Evolutionary conservation across 1,284 basidiomycete genomes (phyloP), one percentile per base, ranked within the genome.

Genomic region (Pisolithus thermaeus): DNA sequence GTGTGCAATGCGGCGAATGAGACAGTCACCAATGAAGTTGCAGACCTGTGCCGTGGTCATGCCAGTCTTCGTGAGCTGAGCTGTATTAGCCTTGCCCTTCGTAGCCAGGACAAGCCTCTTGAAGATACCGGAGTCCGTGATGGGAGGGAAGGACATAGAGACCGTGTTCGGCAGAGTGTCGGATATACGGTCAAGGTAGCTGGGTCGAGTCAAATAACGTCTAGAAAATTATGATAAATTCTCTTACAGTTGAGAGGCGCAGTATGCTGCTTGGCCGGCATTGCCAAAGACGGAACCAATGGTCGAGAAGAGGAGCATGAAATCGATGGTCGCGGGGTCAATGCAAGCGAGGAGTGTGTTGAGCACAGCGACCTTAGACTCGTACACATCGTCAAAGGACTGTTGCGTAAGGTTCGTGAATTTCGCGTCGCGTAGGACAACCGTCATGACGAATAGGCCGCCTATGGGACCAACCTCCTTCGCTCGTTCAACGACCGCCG

Each of bases 101-200:
- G 60, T 57, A 12, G 60, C 42, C 2, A 59, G 54, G 5, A 66
- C 56, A 35, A 65, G 64, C 36, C 63, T 62, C 46, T 65, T 65
- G 57, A 67, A 65, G 51, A 65, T 58, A 20, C 63, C 65, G 1
- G 65, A 66, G 43, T 67, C 68, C 3, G 55, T 65, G 51, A 67
- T 68, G 2, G 65, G 64, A 3, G 68, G 66, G 53, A 67, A 67
- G 9, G 65, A 63, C 56, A 69, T 63, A 5, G 66, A 67, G 30
- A 69, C 57, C 12, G 55, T 57, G 52, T 67, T 67, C 0, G 66
- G 65, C 20, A 66, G 45, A 3, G 46, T n/a, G 22, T 63, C 63
- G 38, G 60, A 58, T 25, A 67, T 61, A 39, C 58, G 59, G 39
- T 66, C 64, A 47, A 66, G 55, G 51, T 66, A 66, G 30, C 61